Evolutionary conservation across 1,284 basidiomycete genomes (phyloP).

Genomic region (Marasmius fiardii): DNA sequence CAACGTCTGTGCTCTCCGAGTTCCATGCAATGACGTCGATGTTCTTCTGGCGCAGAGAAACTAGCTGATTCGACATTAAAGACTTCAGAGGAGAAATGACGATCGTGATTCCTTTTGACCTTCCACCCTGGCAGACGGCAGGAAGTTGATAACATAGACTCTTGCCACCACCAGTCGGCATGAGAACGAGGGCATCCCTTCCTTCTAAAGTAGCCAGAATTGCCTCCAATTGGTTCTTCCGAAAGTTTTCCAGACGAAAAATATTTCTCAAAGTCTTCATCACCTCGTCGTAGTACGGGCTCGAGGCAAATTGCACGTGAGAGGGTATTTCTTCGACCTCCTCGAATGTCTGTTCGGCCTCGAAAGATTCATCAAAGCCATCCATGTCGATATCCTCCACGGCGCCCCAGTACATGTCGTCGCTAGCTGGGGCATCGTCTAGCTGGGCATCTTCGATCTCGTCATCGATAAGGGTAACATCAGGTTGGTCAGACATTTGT

Average conservation of each 20-base stretch:
- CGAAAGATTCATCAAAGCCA: neutral
- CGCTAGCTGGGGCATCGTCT: neutral
- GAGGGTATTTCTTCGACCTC: slow-evolving; percentile 7
- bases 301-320: slow-evolving; percentile 24
- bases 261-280: slow-evolving; percentile 55
- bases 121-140: slow-evolving; percentile 74
- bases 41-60: slow-evolving; percentile 59
- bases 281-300: slow-evolving; percentile 56
- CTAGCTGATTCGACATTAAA: slow-evolving; percentile 90
- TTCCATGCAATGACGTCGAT: slow-evolving; percentile 77
- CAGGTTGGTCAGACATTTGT: slow-evolving; percentile 25
- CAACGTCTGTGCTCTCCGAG: slow-evolving; percentile 54
- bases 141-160: slow-evolving; percentile 86
- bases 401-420: neutral
- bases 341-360: neutral
- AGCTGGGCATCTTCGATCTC: slow-evolving; percentile 9
- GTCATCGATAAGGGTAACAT: slow-evolving; percentile 12
- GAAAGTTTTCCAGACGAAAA: slow-evolving; percentile 74
- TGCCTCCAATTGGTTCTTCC: slow-evolving; percentile 85
- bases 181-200: slow-evolving; percentile 89
- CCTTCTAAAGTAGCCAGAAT: slow-evolving; percentile 81
- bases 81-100: slow-evolving; percentile 91
- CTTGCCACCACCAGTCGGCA: slow-evolving; percentile 98
- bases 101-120: slow-evolving; percentile 81
- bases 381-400: neutral